phyloP scores from a whole-genome alignment of 2,329 filamentous ascomycete species.

The Chaetothyriales sp. region DNA sequence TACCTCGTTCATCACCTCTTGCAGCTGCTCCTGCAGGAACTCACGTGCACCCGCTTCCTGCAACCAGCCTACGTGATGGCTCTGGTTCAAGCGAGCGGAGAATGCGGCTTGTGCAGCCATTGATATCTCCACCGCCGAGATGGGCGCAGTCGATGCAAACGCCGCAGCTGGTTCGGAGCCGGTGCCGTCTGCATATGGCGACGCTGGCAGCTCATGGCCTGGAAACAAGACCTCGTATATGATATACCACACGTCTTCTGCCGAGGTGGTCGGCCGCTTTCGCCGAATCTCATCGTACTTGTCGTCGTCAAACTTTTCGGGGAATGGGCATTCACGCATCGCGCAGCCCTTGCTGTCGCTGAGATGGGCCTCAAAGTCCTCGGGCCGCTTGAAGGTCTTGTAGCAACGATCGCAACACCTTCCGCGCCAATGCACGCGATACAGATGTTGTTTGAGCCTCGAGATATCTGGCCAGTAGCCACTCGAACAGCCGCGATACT shows the following conservation, averaged over 20 bases:
- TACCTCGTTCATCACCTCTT: neutral
- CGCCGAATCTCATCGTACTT: conserved; percentile 13
- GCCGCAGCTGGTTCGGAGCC: neutral
- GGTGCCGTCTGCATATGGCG: conserved; percentile 14
- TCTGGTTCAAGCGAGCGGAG: conserved; percentile 11
- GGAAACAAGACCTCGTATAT: conserved; percentile 16
- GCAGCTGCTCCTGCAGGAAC: neutral
- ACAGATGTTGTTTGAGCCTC: conserved; percentile 17
- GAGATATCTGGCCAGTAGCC: conserved; percentile 17
- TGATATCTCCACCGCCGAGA: conserved; percentile 5
- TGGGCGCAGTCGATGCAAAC: conserved; percentile 1
- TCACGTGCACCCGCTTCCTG: conserved; percentile 1
- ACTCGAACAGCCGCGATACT: conserved; percentile 15
- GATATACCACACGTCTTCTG: conserved; percentile 16
- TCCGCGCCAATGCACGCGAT: conserved; percentile 15
- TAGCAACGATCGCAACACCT: conserved; percentile 13
- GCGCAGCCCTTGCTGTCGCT: conserved; percentile 4
- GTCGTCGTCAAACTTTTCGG: conserved; percentile 15
- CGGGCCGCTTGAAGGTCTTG: conserved; percentile 8
- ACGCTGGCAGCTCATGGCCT: conserved; percentile 8
- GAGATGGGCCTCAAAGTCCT: conserved; percentile 10
- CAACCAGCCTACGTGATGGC: conserved; percentile 8
- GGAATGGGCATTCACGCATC: conserved; percentile 12
- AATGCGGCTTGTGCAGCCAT: conserved; percentile 7
- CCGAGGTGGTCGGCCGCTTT: conserved; percentile 11